phyloP scores from a whole-genome alignment of 2,329 filamentous ascomycete genomes.

The Verticillium nonalfalfae region DNA sequence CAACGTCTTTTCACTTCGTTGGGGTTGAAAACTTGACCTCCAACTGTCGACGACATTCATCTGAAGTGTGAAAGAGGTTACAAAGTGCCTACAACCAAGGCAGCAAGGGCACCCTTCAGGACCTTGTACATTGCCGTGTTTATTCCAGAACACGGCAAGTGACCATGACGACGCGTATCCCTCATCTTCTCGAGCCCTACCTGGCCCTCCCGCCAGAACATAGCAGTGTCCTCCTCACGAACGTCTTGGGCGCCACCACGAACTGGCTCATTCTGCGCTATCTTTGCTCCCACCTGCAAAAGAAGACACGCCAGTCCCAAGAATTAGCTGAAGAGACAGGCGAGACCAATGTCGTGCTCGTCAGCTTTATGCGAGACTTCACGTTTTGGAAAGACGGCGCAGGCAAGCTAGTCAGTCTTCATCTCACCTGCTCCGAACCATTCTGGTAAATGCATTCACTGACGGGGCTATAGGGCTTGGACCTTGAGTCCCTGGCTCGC shows the following conservation, averaged over 20 bases:
- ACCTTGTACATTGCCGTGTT: too few species aligned
- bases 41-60: too few species aligned
- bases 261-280: slow-evolving; percentile 61
- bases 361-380: slow-evolving; percentile 76
- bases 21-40: too few species aligned
- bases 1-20: not conserved
- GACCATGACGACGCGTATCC: slow-evolving; percentile 45
- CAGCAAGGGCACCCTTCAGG: too few species aligned
- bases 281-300: slow-evolving; percentile 38
- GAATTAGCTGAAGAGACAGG: slow-evolving; percentile 5
- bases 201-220: slow-evolving; percentile 49
- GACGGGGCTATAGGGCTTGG: slow-evolving; percentile 49
- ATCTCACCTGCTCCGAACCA: not conserved
- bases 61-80: too few species aligned
- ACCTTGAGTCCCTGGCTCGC: slow-evolving; percentile 54
- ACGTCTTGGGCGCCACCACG: slow-evolving; percentile 56
- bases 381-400: slow-evolving; percentile 72
- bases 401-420: slow-evolving; percentile 54
- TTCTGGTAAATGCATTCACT: not conserved
- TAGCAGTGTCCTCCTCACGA: slow-evolving; percentile 61
- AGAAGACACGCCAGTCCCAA: not conserved
- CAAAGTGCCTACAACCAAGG: too few species aligned
- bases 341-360: slow-evolving; percentile 56
- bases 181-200: slow-evolving; percentile 59
- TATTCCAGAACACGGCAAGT: not conserved